A percentile compares a stretch with the other conserved stretches of the same genome.
phyloP scores from a whole-genome alignment of 2,329 filamentous ascomycete genomes.

The Harringtonia lauricola region DNA sequence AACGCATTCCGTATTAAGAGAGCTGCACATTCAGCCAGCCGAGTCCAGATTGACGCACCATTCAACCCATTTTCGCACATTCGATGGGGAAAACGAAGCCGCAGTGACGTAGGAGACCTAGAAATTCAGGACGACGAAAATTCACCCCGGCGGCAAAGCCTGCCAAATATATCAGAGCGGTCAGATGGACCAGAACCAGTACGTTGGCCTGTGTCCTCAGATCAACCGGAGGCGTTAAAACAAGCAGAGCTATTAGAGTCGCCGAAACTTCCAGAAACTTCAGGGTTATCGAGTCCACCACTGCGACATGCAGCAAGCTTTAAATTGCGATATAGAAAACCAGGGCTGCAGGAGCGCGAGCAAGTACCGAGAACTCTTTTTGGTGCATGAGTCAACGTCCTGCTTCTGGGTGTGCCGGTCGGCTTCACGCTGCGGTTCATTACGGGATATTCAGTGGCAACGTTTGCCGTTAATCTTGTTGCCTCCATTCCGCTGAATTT shows the following conservation, averaged over 20 bases:
- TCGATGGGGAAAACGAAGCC: not conserved
- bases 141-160: no score
- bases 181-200: no score
- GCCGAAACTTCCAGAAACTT: no score
- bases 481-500: not conserved
- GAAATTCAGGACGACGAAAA: no score
- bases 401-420: not conserved
- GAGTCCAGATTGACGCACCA: not conserved
- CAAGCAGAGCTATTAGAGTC: no score
- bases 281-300: no score
- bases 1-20: not conserved
- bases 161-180: no score
- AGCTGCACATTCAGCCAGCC: not conserved
- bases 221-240: not conserved
- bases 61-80: not conserved
- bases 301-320: no score
- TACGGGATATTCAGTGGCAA: not conserved
- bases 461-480: not conserved
- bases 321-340: no score
- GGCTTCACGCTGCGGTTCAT: not conserved
- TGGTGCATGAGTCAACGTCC: not conserved
- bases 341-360: not conserved
- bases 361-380: not conserved
- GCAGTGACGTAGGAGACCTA: no score
- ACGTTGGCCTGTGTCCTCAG: no score